phyloP scores from a whole-genome alignment of 179 eudicot genomes.

The Camellia oleifera region DNA sequence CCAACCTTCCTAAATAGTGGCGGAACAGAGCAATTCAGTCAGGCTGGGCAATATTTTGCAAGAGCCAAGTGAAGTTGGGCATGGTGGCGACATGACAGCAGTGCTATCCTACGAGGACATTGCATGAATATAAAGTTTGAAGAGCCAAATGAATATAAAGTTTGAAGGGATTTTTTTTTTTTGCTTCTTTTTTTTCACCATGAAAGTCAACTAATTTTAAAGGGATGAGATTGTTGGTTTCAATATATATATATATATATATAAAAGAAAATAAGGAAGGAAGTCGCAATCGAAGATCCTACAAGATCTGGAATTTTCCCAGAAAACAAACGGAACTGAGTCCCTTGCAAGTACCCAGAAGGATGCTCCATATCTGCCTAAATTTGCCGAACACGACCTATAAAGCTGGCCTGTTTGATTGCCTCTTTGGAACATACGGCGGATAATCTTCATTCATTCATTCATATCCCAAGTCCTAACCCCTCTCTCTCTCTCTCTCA shows the following conservation, averaged over 20 bases:
- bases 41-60: too few relatives aligned
- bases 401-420: neutral
- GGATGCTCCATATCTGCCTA: neutral
- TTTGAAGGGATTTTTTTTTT: too few relatives aligned
- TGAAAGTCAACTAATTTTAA: neutral
- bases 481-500: neutral
- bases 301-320: constrained; percentile 1
- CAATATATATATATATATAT: too few relatives aligned
- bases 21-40: too few relatives aligned
- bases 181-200: too few relatives aligned
- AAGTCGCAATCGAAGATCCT: constrained; percentile 3
- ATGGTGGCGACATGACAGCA: too few relatives aligned
- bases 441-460: neutral
- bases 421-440: constrained; percentile 14
- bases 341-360: neutral
- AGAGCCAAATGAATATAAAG: neutral
- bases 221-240: neutral
- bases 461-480: too few relatives aligned
- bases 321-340: neutral
- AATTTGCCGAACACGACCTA: neutral
- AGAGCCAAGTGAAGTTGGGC: too few relatives aligned
- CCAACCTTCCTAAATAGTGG: too few relatives aligned
- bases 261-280: neutral
- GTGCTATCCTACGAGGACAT: neutral
- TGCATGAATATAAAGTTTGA: neutral